Base-by-base conservation (phyloP, 305 asterid species). In the Rubia tinctorum region DNA sequence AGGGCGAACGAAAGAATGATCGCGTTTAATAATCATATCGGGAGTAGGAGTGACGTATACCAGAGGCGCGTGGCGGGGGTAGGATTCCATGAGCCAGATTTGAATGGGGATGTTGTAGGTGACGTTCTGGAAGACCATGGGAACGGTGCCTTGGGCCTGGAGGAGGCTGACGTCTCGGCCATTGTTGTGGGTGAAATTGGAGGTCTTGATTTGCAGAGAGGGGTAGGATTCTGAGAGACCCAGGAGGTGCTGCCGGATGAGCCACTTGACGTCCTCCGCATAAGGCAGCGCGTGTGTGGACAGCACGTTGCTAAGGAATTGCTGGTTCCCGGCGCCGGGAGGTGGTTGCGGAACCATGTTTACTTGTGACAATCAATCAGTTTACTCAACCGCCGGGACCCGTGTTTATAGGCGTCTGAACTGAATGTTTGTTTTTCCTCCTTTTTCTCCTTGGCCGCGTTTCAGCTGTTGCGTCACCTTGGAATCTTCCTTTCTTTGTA, bases 161-260 rank as follows among this genome's bases (percentile, higher is more conserved):
- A 95, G 93, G 77, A 95, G 91, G 76, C 85, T 88, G 74, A 88
- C 92, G 56, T 95, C 76, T 55, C 97, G 86, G 82, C 99, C 99
- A 75, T 95, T 97, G 95, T 92, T 95, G 88, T 95, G 98, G 44
- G 95, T 95, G 82, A 88, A 95, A 42, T 84, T 87, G 71, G 93
- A 89, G 71, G 97, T 88, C 73, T 88, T 90, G 25, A 96, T 94
- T 63, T 83, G 88, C 27, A 92, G 92, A 58, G 97, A 89, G 25
- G 99, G 95, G 78, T 80, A 85, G 8, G 87, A 58, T 7, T 89
- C 98, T 80, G 78, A 77, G 39, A 95, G 90, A 47, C 85, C 74
- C 65, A 95, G 55, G 71, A 94, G 79, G 76, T 94, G 98, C 51
- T 94, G 96, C 18, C 98, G 92, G 78, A 92, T 88, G 75, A 88